Evolutionary conservation across 2,329 filamentous ascomycete species (phyloP), one percentile per base, ranked within the genome.

Genomic region (Didymella pinodella): DNA sequence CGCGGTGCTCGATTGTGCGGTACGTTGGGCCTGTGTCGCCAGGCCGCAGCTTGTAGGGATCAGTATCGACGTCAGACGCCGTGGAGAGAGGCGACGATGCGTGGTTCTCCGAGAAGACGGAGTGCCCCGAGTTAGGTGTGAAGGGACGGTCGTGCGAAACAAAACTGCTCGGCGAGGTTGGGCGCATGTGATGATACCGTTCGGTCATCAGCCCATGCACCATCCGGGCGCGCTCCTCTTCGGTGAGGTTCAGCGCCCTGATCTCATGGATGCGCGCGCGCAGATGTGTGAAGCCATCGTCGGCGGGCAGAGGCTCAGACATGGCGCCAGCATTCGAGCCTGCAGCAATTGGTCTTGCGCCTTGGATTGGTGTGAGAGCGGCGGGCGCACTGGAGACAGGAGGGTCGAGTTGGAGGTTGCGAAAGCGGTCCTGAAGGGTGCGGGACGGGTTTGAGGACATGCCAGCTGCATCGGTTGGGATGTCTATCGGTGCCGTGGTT

Each of bases 121-220:
- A 77, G 22, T 69, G 69, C 8, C 65, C 67, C 7, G 76, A 77
- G 26, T 67, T 75, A 2, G 77, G 77, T 3, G 77, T 78, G 52
- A 71, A 72, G 14, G 77, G 76, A 28, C 75, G 70, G 43, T 78
- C 76, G 60, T 75, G 69, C 16, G 76, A 77, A 43, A 73, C 49
- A 45, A 77, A 74, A 68, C 76, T 78, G 57, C 69, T 75, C 6
- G 77, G 76, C 4, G 75, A 78, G 7, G 71, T 72, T 12, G 77
- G 74, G 11, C 76, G 68, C 59, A 77, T 68, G 34, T 67, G 59
- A 62, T 75, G 70, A 65, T 82, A 84, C 52, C 80, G 77, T 64
- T 81, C 78, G 46, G 76, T 82, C 81, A 84, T 84, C 57, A 84
- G 69, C 36, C 66, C 63, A 64, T 84, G 82, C 72, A 84, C 81